Conservation (phyloP, 1,139 yeast species). For the Pichia sp. region DNA sequence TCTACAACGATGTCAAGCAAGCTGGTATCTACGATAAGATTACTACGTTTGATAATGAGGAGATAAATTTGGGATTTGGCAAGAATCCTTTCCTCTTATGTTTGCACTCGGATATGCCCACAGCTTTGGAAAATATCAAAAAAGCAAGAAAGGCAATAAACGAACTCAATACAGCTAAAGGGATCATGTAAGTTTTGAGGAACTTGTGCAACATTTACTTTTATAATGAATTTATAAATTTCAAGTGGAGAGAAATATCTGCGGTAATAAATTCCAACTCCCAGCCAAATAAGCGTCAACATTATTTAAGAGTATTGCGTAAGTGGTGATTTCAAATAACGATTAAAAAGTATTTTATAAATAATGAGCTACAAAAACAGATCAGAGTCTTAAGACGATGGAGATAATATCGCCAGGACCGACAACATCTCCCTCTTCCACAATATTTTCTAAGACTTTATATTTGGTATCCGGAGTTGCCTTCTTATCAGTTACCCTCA, state of each 20-base stretch:
- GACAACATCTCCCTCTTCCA: slow-evolving; percentile 32
- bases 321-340: too few species aligned
- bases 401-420: slow-evolving; percentile 26
- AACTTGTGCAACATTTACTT: too few species aligned
- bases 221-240: too few species aligned
- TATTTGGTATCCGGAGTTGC: slow-evolving; percentile 16
- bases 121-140: slow-evolving; percentile 30
- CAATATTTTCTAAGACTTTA: slow-evolving; percentile 25
- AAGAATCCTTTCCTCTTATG: slow-evolving; percentile 30
- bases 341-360: too few species aligned
- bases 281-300: too few species aligned
- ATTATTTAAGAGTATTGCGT: too few species aligned
- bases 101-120: slow-evolving; percentile 34
- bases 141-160: slow-evolving; percentile 30
- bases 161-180: slow-evolving; percentile 19
- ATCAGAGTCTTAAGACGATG: slow-evolving; percentile 4
- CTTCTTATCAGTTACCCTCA: slow-evolving; percentile 24
- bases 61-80: slow-evolving; percentile 25
- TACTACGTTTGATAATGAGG: slow-evolving; percentile 21
- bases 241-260: too few species aligned
- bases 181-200: too few species aligned
- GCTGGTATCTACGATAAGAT: slow-evolving; percentile 23
- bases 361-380: neutral
- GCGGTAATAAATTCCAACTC: too few species aligned
- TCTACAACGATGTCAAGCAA: slow-evolving; percentile 24